Base-by-base conservation (phyloP, 805 yeast species). In the Spathaspora sp. region DNA sequence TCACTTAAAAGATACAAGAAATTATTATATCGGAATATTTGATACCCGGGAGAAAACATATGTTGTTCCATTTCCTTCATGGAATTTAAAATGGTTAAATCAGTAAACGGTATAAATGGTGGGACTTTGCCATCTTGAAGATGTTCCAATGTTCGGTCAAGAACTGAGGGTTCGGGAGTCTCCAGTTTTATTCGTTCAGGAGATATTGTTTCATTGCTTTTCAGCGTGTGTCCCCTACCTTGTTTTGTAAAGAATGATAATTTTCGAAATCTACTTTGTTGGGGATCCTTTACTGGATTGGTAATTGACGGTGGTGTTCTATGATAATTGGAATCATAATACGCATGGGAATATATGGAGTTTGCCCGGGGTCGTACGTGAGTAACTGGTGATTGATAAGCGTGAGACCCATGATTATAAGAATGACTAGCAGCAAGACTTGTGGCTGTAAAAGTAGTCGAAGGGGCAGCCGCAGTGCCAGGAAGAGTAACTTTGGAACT, bases 1-100 rank as follows among this genome's bases (percentile, higher is more conserved):
- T 61, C 69, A 17, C 61, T 46, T 9, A 73, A 40, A 9, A 66
- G 58, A 14, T 65, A 68, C 18, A 73, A 60, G 50, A 68, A 73
- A 43, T 58, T 62, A 47, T 64, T 60, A 50, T 58, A 74, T n/a
- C 73, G 50, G 49, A 65, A 60, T 1, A 61, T 51, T 48, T 68
- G 69, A 48, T 67, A 68, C 2, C 57, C 49, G 1, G 75, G 75
- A 6, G 67, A 56, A 12, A 54, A 52, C 14, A 73, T 57, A 14
- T 50, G 51, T 6, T 50, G 42, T 19, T 57, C 56, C 51, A 72
- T 55, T 1, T 58, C 46, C n/a, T 58, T 64, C 11, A 54, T 51
- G 2, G 64, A 47, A 51, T 73, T 73, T 23, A 70, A 55, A 4
- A 60, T 32, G 0, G 62, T 56, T 18, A 67, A 55, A 46, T 62